These are phyloP conservation scores for Pythium rishiriense DNA, from an alignment of 352 stramenopile genomes.

Conservation along the genomic window DNA sequence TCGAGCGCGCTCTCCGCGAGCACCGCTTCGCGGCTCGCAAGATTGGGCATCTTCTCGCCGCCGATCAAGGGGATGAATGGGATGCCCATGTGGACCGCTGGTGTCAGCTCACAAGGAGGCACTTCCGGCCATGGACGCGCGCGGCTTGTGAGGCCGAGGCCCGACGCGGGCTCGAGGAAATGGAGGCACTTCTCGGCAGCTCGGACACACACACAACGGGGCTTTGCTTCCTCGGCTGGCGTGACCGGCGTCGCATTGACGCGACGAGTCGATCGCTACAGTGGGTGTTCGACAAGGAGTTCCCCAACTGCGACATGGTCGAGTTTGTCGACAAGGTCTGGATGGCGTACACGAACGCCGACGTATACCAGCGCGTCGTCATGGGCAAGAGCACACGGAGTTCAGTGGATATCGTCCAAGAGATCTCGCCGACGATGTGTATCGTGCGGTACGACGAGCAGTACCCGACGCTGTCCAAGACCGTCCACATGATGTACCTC, in stretches of 20 bases:
- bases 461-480: not conserved
- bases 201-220: not conserved
- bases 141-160: not conserved
- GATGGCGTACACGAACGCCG: not conserved
- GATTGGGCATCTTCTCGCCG: too few relatives aligned
- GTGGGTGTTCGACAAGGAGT: not conserved
- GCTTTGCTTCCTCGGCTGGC: not conserved
- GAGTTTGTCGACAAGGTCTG: not conserved
- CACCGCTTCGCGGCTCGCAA: too few relatives aligned
- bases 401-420: not conserved
- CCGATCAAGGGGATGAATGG: too few relatives aligned
- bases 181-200: not conserved
- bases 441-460: constrained; percentile 2
- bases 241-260: not conserved
- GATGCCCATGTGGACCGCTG: too few relatives aligned
- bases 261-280: not conserved
- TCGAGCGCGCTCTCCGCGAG: too few relatives aligned
- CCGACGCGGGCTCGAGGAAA: not conserved
- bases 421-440: not conserved
- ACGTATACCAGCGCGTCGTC: not conserved
- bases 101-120: not conserved
- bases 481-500: constrained; percentile 3
- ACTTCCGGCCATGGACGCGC: not conserved
- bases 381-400: not conserved
- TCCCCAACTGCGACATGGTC: not conserved